A percentile compares a stretch with the other conserved stretches of the same genome.
Evolutionary conservation across 106 monocot species (phyloP).

Genomic region (Triglochin maritima): DNA sequence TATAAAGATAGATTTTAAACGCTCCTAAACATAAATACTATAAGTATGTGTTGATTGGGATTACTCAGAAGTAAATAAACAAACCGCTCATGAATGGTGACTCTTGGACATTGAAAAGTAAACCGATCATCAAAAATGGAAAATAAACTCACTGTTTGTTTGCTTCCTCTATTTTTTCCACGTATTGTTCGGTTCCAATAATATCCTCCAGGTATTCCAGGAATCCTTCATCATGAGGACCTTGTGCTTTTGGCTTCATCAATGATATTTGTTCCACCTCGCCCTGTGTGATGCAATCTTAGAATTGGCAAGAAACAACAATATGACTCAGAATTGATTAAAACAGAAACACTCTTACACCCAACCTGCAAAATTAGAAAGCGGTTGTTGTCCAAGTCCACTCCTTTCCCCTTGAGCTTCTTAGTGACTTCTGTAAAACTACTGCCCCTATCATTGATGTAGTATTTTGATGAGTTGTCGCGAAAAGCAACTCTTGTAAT

Average conservation of each 20-base stretch:
- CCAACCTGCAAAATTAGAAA: conserved; percentile 90
- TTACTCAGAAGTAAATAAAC: no score
- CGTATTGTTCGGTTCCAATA: conserved; percentile 89
- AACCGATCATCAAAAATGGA: background rate
- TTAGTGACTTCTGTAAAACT: conserved; percentile 98
- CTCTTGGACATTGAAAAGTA: background rate
- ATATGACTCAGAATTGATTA: no score
- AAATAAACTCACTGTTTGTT: conserved; percentile 65
- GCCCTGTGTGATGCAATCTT: conserved; percentile 31
- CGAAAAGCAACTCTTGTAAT: conserved; percentile 83
- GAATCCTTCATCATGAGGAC: conserved; percentile 91
- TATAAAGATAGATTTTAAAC: no score
- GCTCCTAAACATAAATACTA: no score
- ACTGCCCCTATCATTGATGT: conserved; percentile 84
- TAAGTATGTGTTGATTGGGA: no score
- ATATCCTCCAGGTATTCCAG: conserved; percentile 98
- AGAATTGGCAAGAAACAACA: no score
- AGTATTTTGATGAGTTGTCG: conserved; percentile 95
- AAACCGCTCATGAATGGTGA: no score
- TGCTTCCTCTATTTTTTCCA: conserved; percentile 89
- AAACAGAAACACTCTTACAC: background rate
- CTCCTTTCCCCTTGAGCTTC: conserved; percentile 89
- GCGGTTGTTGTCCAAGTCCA: conserved; percentile 93
- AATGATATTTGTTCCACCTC: conserved; percentile 99
- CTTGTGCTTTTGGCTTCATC: conserved; percentile 97